phyloP scores from a whole-genome alignment of 371 early-diverging fungal species.

The Smittium culicis region DNA sequence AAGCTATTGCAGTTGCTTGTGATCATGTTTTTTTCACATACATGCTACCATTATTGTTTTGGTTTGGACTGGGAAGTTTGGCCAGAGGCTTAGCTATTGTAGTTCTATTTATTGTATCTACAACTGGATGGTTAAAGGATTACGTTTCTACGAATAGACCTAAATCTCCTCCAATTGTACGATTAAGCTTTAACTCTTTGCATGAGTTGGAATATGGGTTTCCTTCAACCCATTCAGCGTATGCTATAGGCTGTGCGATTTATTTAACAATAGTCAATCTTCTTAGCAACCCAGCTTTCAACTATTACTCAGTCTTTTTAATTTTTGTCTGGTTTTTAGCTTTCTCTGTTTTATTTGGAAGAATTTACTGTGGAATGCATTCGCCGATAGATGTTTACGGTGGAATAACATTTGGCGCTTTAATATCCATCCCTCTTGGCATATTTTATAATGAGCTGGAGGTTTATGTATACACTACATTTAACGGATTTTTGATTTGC shows the following conservation, averaged over 20 bases:
- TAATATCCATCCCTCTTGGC: slow-evolving; percentile 20
- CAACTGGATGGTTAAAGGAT: slow-evolving; percentile 31
- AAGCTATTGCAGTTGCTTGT: slow-evolving; percentile 12
- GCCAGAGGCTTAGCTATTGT: slow-evolving; percentile 28
- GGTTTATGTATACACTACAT: neutral
- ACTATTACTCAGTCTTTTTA: neutral
- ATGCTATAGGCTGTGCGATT: slow-evolving; percentile 23
- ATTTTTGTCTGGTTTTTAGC: slow-evolving; percentile 19
- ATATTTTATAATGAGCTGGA: slow-evolving; percentile 17
- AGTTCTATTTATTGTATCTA: slow-evolving; percentile 27
- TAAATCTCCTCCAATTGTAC: slow-evolving; percentile 25
- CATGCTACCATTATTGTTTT: slow-evolving; percentile 27
- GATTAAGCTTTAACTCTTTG: slow-evolving; percentile 26
- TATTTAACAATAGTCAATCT: slow-evolving; percentile 15
- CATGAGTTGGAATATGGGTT: slow-evolving; percentile 34
- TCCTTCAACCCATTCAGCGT: slow-evolving; percentile 34
- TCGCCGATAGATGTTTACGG: slow-evolving; percentile 30
- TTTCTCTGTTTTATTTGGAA: slow-evolving; percentile 19
- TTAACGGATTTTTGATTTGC: neutral
- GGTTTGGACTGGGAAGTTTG: slow-evolving; percentile 27
- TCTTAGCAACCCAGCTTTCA: neutral
- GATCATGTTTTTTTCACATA: slow-evolving; percentile 33
- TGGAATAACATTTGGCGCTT: slow-evolving; percentile 20
- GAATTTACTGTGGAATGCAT: slow-evolving; percentile 34
- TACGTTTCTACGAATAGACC: slow-evolving; percentile 32